A percentile compares a stretch with the other conserved stretches of the same genome.
These are phyloP conservation scores for Alternaria conjuncta DNA, from an alignment of 2,329 filamentous ascomycete genomes.

Conservation along the genomic window DNA sequence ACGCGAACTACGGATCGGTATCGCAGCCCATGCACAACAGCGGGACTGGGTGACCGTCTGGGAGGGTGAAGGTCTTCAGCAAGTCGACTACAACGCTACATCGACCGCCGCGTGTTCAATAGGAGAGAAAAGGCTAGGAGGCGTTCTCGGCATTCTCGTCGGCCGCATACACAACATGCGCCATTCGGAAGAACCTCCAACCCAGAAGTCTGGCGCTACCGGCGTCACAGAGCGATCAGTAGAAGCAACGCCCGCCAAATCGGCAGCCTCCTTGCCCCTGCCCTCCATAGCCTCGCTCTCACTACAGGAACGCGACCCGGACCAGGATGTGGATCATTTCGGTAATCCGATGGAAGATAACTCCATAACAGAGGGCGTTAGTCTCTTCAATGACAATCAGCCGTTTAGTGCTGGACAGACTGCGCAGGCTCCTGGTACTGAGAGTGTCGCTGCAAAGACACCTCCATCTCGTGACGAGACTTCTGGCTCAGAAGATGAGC, in stretches of 20 bases:
- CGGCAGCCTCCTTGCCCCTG: conserved; percentile 16
- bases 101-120: conserved; percentile 61
- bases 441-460: conserved; percentile 6
- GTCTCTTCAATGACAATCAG: conserved; percentile 27
- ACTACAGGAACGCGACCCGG: conserved; percentile 39
- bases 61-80: conserved; percentile 67
- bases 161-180: conserved; percentile 69
- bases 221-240: conserved; percentile 22
- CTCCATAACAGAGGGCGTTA: conserved; percentile 33
- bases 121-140: conserved; percentile 69
- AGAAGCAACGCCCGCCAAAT: conserved; percentile 27
- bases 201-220: conserved; percentile 11
- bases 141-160: conserved; percentile 71
- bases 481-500: conserved; percentile 28
- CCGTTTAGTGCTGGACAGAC: conserved; percentile 18
- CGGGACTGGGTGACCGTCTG: conserved; percentile 66
- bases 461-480: conserved; percentile 1
- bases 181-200: conserved; percentile 38
- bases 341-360: conserved; percentile 34
- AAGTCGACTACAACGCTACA: conserved; percentile 66
- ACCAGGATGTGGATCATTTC: conserved; percentile 35
- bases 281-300: conserved; percentile 27
- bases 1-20: conserved; percentile 75
- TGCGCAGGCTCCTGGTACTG: conserved; percentile 7
- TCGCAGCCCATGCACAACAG: conserved; percentile 63